These are phyloP conservation scores for Rusavskia elegans DNA, from an alignment of 495 filamentous ascomycete species.

Conservation along the genomic window DNA sequence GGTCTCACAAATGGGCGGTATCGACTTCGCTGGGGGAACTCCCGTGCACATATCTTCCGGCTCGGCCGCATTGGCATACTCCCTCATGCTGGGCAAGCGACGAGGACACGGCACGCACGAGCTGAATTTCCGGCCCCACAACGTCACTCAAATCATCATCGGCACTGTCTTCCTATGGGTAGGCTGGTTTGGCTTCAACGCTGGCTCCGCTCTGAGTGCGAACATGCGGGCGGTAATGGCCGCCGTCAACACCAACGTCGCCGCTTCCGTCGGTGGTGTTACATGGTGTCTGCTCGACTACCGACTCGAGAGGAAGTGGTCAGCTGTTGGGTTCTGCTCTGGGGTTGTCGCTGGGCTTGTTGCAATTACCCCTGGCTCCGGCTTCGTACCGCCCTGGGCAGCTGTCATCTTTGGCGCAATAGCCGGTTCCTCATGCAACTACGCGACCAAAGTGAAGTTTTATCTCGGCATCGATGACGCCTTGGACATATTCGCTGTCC, in stretches of 20 bases:
- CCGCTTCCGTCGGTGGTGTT: constrained; percentile 59
- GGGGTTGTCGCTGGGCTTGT: constrained; percentile 87
- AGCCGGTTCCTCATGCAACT: constrained; percentile 77
- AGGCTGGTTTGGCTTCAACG: constrained; percentile 98
- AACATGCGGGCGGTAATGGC: constrained; percentile 64
- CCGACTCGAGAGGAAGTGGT: constrained; percentile 88
- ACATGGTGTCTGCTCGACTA: constrained; percentile 96
- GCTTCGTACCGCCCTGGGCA: constrained; percentile 82
- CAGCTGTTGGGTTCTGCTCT: constrained; percentile 90
- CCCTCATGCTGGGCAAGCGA: constrained; percentile 68
- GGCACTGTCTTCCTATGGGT: constrained; percentile 98
- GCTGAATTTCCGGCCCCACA: constrained; percentile 93
- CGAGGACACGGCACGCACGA: constrained; percentile 74
- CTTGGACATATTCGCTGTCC: constrained; percentile 87
- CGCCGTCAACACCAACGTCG: constrained; percentile 39
- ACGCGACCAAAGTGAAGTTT: constrained; percentile 94
- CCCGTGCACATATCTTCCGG: constrained; percentile 94
- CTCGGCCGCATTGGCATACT: constrained; percentile 75
- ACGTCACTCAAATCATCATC: constrained; percentile 91
- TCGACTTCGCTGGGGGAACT: constrained; percentile 93
- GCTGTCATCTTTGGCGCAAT: constrained; percentile 82
- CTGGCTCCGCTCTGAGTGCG: constrained; percentile 74
- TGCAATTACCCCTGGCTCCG: constrained; percentile 82
- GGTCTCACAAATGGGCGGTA: constrained; percentile 67
- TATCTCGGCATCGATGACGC: constrained; percentile 74